Percentiles rank a stretch among this genome's conserved stretches.
Evolutionary conservation across 768 basidiomycete species (phyloP).

Genomic region (Podaxis sp.): DNA sequence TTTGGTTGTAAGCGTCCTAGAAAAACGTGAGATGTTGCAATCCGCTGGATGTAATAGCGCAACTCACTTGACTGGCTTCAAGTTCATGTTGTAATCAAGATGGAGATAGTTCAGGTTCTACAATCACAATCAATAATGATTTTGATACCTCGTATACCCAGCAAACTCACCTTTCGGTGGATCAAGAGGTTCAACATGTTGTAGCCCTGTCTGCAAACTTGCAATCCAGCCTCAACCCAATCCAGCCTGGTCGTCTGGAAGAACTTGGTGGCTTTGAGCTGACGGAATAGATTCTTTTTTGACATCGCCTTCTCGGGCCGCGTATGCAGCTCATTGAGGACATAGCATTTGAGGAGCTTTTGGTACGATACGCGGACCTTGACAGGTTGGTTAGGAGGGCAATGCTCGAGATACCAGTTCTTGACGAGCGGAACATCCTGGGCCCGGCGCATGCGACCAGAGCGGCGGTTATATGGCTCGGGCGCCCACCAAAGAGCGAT

Average conservation of each 20-base stretch:
- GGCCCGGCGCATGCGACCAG: constrained; percentile 89
- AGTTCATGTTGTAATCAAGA: constrained; percentile 97
- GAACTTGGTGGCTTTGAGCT: constrained; percentile 98
- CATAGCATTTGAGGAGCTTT: constrained; percentile 94
- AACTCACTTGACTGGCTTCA: constrained; percentile 88
- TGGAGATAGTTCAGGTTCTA: constrained; percentile 93
- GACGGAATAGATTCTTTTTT: constrained; percentile 95
- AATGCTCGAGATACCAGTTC: constrained; percentile 98
- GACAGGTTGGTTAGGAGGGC: constrained; percentile 92
- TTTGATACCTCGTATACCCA: background rate
- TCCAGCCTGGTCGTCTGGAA: constrained; percentile 98
- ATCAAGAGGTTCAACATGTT: constrained; percentile 99
- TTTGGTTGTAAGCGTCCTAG: constrained; percentile 94
- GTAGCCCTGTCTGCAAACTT: constrained; percentile 98
- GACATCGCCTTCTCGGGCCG: constrained; percentile 94
- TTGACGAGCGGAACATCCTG: constrained; percentile 97
- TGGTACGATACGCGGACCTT: constrained; percentile 99
- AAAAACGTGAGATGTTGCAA: constrained; percentile 10
- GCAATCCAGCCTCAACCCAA: constrained; percentile 98
- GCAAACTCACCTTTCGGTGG: constrained; percentile 80
- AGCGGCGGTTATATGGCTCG: constrained; percentile 91
- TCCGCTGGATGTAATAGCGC: background rate
- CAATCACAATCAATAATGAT: constrained; percentile 7
- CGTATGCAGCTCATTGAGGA: constrained; percentile 90
- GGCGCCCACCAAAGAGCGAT: constrained; percentile 99